Evolutionary conservation across 179 eudicot genomes (phyloP), one percentile per base, ranked within the genome.

Genomic region (Drosera spatulata): DNA sequence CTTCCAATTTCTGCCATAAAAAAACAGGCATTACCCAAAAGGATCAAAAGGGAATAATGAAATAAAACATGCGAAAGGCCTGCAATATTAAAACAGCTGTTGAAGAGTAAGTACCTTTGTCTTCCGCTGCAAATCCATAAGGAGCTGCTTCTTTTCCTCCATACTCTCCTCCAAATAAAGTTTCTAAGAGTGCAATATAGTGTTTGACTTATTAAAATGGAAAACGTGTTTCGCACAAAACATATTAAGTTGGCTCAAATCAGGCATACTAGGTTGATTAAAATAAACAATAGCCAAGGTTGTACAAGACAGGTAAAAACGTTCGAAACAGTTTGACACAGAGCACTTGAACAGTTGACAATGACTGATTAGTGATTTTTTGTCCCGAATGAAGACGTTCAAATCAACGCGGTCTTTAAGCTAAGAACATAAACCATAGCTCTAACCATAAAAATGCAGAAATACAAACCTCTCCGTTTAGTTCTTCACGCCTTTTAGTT

Each of bases 1-100:
- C 88, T 77, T 91, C 95, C 77, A 88, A 65, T 73, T 77, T 80
- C 97, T 91, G 80, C 64, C 70, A 61, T 55, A 10, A 58, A 63
- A 50, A 43, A 64, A 47, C 53, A 66, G 42, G 42, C 59, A 58
- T 10, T 45, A 6, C 49, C 8, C 10, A 39, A 10, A 33, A 3
- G 12, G 38, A 3, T 4, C 49, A 22, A 41, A 4, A 7, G 46
- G 3, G 42, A 12, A 14, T n/a, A 43, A 3, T 54, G 38, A 62
- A 33, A 39, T 4, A 62, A 7, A 33, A 1, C 12, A 22, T 22
- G 33, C 5, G 2, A 55, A 55, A 38, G 9, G 44, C 4, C 41
- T 6, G 3, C 37, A 61, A 1, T 49, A 41, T 14, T 46, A 41
- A 5, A 68, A n/a, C 48, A 15, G 15, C 50, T 54, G 40, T 8